Base-by-base conservation (phyloP, 148 eudicot species). In the Camellia lanceoleosa region DNA sequence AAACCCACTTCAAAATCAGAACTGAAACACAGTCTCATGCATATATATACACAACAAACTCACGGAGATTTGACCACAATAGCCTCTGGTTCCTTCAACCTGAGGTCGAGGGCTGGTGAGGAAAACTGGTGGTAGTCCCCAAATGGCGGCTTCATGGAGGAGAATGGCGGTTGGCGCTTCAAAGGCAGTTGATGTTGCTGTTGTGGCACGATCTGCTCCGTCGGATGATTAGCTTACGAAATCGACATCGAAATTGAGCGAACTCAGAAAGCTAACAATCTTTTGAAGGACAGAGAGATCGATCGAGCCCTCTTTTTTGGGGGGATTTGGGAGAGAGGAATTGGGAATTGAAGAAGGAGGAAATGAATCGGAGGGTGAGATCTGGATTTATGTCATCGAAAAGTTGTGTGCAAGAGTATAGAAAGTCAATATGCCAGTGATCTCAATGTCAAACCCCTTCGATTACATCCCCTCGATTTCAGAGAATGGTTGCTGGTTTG, bases 71-170 rank as follows among this genome's bases (percentile, higher is more conserved):
- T 90, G 19, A 90, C 93, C 7, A 95, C 76, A 41, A 95, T 78
- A 38, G 86, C 87, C 73, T 89, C 92, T 0, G 92, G 55, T 44
- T 85, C 85, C 11, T 61, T 82, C 73, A 76, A 73, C 7, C 76
- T 77, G 14, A 10, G 79, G 74, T 14, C 83, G 70, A 18, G 42
- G 71, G 7, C 62, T 19, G 49, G 60, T 72, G 79, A 19, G 6
- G 93, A 78, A 78, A 95, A 95, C 78, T 87, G 90, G 83, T 90
- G 95, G 83, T 95, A 91, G 80, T 95, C 94, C 2, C 87, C 88
- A 46, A 84, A 82, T 41, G 98, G 93, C 83, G 97, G 92, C 83
- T 88, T 94, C 86, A 88, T 83, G 46, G 92, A 76, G n/a, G 90
- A 73, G 73, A 89, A 87, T 0, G 89, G 84, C 62, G 85, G 84